Conservation (phyloP, 208 protist species). For the Acanthamoeba lenticulata region DNA sequence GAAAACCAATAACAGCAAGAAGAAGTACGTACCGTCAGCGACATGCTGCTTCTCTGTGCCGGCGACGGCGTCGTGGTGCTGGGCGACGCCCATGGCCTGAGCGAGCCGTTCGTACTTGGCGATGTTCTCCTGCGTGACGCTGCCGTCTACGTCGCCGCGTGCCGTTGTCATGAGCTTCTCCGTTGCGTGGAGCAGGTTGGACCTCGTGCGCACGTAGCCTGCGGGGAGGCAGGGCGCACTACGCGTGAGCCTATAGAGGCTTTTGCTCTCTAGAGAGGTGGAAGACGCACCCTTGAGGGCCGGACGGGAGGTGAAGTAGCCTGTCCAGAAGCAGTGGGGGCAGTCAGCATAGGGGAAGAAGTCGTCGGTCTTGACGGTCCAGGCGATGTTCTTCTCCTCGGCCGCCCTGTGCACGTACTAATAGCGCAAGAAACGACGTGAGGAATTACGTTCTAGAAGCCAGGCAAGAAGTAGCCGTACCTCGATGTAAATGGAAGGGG, state of each 20-base stretch:
- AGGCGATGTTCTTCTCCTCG: conserved; percentile 15
- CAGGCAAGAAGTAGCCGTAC: neutral
- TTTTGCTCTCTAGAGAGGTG: too few relatives aligned
- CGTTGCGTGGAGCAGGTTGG: conserved; percentile 40
- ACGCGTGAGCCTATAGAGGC: neutral
- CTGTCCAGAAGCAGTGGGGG: conserved; percentile 66
- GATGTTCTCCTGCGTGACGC: neutral
- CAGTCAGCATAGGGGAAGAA: conserved; percentile 85
- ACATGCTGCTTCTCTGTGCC: conserved; percentile 75
- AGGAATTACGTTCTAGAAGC: neutral
- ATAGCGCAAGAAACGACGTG: conserved; percentile 52
- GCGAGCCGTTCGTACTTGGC: neutral
- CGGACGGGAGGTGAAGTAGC: conserved; percentile 68
- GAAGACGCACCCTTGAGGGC: conserved; percentile 6
- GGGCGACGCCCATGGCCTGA: conserved; percentile 69
- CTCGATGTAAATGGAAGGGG: conserved; percentile 73
- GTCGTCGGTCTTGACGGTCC: conserved; percentile 71
- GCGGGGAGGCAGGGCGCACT: neutral
- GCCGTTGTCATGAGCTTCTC: conserved; percentile 23
- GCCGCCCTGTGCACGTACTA: conserved; percentile 25
- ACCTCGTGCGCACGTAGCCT: conserved; percentile 22
- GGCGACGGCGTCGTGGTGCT: conserved; percentile 82
- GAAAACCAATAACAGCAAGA: neutral
- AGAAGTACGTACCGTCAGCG: neutral
- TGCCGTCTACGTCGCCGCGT: neutral